Evolutionary conservation across 768 basidiomycete species (phyloP).

Genomic region (Xerocomus potaroensis): DNA sequence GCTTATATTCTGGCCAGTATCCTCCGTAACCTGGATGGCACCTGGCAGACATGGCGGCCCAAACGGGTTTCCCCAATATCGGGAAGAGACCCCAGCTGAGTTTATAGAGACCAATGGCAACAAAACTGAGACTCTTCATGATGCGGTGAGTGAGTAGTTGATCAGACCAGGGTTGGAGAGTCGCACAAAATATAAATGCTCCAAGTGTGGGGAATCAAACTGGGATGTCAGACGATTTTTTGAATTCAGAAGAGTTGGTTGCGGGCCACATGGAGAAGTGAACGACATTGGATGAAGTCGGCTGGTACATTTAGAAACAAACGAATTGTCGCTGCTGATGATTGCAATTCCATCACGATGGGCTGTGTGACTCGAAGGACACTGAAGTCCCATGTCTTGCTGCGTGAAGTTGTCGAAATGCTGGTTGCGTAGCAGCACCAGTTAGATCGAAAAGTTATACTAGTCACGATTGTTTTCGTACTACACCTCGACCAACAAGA

Average conservation of each 20-base stretch:
- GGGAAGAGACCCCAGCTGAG: conserved; percentile 13
- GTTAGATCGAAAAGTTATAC: not conserved
- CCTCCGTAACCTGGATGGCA: conserved; percentile 56
- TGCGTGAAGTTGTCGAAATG: too few species aligned
- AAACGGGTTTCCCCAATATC: conserved; percentile 11
- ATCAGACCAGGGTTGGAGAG: not conserved
- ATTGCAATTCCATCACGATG: too few species aligned
- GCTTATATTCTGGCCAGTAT: conserved; percentile 62
- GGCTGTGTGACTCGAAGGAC: too few species aligned
- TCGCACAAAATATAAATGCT: not conserved
- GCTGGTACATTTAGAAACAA: too few species aligned
- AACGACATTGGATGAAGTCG: not conserved
- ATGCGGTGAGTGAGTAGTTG: not conserved
- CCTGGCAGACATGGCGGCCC: conserved; percentile 42
- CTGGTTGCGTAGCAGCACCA: too few species aligned
- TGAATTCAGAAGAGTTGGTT: not conserved
- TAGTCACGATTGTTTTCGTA: too few species aligned
- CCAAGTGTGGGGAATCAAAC: not conserved
- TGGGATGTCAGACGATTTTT: not conserved
- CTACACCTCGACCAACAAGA: not conserved
- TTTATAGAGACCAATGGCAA: conserved; percentile 3
- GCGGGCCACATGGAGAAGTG: not conserved
- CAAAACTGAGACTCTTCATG: conserved; percentile 7
- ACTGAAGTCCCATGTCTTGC: too few species aligned
- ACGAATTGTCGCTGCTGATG: too few species aligned